A percentile compares a stretch with the other conserved stretches of the same genome.
Evolutionary conservation across 2,329 filamentous ascomycete genomes (phyloP).

Genomic region (Pseudohalonectria lignicola): DNA sequence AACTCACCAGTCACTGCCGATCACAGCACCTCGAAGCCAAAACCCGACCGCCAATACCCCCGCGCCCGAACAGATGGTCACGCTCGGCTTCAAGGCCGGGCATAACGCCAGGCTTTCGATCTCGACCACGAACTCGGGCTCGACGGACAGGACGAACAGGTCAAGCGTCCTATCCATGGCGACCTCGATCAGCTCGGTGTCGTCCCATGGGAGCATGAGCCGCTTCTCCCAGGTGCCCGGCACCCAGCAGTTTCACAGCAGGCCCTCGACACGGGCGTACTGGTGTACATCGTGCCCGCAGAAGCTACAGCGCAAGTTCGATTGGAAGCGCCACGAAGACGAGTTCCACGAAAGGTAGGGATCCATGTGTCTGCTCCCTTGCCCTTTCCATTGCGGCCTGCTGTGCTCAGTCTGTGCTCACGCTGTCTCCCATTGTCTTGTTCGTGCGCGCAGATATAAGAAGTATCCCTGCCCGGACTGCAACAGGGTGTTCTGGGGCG

Average conservation of each 20-base stretch:
- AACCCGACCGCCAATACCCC: no score
- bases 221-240: constrained; percentile 21
- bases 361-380: background rate
- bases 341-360: constrained; percentile 46
- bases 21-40: no score
- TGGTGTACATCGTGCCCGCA: constrained; percentile 51
- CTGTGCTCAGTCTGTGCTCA: no score
- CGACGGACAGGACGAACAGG: constrained; percentile 36
- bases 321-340: constrained; percentile 61
- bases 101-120: constrained; percentile 2
- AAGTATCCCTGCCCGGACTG: constrained; percentile 59
- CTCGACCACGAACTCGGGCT: constrained; percentile 27
- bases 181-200: constrained; percentile 15
- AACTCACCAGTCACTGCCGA: no score
- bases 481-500: constrained; percentile 57
- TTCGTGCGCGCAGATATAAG: constrained; percentile 35
- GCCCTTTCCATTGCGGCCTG: background rate
- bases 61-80: no score
- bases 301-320: constrained; percentile 56
- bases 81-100: no score
- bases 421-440: no score
- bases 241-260: constrained; percentile 5
- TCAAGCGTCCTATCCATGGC: constrained; percentile 31
- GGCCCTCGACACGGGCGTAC: constrained; percentile 30
- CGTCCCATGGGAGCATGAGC: constrained; percentile 17